Evolutionary conservation across 106 monocot species (phyloP).

Genomic region (Acorus calamus): DNA sequence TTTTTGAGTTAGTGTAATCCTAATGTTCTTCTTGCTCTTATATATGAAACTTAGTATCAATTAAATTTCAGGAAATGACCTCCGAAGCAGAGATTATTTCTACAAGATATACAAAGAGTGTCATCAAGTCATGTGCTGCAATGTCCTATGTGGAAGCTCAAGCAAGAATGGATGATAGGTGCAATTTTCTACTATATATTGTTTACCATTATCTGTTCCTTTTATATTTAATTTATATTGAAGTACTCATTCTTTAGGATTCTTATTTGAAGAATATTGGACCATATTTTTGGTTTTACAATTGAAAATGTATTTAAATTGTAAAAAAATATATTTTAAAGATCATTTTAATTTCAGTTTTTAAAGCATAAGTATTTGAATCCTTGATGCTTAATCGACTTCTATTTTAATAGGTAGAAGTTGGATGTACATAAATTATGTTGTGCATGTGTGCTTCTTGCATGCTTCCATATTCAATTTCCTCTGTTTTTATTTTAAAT

Average conservation of each 20-base stretch:
- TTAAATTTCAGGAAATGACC: slow-evolving; percentile 80
- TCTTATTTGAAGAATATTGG: neutral
- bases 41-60: neutral
- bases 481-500: too few relatives aligned
- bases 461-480: neutral
- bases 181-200: neutral
- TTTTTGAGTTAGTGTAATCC: too few relatives aligned
- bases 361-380: too few relatives aligned
- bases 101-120: slow-evolving; percentile 94
- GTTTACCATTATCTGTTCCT: neutral
- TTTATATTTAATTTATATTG: neutral
- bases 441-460: too few relatives aligned
- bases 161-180: slow-evolving; percentile 99
- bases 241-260: neutral
- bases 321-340: too few relatives aligned
- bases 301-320: too few relatives aligned
- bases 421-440: too few relatives aligned
- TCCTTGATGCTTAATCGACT: too few relatives aligned
- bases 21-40: neutral
- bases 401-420: too few relatives aligned
- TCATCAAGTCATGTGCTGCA: slow-evolving; percentile 96
- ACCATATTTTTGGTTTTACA: too few relatives aligned
- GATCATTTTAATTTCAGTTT: too few relatives aligned
- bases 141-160: slow-evolving; percentile 99
- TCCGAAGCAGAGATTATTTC: slow-evolving; percentile 75